These are phyloP conservation scores for Candida tallmaniae DNA, from an alignment of 805 yeast species.

Conservation along the genomic window DNA sequence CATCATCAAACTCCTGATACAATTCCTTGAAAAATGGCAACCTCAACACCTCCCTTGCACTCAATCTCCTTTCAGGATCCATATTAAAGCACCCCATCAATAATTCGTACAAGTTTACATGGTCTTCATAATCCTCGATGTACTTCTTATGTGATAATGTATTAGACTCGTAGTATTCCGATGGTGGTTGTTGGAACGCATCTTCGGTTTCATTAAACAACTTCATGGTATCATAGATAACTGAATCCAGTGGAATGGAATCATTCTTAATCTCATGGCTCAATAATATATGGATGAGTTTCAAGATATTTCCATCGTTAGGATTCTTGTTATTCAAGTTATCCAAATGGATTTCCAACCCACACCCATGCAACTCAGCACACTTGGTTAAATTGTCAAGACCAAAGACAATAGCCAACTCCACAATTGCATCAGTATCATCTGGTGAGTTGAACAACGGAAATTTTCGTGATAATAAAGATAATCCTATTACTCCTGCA, in stretches of 20 bases:
- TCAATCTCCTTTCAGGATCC: slow-evolving; percentile 53
- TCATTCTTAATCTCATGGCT: slow-evolving; percentile 47
- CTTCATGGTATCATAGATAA: slow-evolving; percentile 59
- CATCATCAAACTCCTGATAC: slow-evolving; percentile 32
- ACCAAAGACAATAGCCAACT: slow-evolving; percentile 80
- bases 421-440: slow-evolving; percentile 87
- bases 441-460: slow-evolving; percentile 94
- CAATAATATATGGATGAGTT: slow-evolving; percentile 25
- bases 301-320: slow-evolving; percentile 29
- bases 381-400: slow-evolving; percentile 63
- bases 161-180: slow-evolving; percentile 4
- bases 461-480: slow-evolving; percentile 73
- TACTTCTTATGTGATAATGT: slow-evolving; percentile 8
- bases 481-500: slow-evolving; percentile 81
- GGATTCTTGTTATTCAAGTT: slow-evolving; percentile 11
- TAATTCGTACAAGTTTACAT: slow-evolving; percentile 48
- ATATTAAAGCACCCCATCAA: slow-evolving; percentile 53
- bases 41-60: slow-evolving; percentile 53
- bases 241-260: slow-evolving; percentile 66
- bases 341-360: slow-evolving; percentile 52
- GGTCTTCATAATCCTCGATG: slow-evolving; percentile 34
- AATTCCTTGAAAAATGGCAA: slow-evolving; percentile 57
- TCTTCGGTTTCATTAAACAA: slow-evolving; percentile 43
- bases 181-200: slow-evolving; percentile 22
- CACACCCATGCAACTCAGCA: slow-evolving; percentile 84